Percentiles rank a stretch among this genome's conserved stretches.
Conservation (phyloP, 106 monocot species). For the Phalaenopsis aphrodite region DNA sequence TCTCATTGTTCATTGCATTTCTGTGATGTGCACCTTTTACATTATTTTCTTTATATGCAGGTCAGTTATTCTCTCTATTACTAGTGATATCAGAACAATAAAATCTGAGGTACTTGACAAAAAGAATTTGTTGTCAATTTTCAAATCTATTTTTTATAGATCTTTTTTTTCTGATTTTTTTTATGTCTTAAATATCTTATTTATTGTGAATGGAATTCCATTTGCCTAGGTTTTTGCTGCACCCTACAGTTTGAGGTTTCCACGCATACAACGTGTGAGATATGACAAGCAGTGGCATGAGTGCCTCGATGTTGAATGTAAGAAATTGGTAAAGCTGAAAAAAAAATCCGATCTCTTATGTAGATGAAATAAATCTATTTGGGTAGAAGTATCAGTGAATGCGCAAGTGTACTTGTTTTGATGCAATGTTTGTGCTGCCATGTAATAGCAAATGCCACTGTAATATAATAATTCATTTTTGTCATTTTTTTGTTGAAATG, state of each 20-base stretch:
- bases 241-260: constrained; percentile 94
- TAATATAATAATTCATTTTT: neutral
- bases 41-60: constrained; percentile 35
- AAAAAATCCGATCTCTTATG: neutral
- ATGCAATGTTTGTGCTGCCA: neutral
- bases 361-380: neutral
- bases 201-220: neutral
- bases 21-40: neutral
- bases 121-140: constrained; percentile 5
- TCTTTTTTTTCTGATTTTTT: neutral
- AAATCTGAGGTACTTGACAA: constrained; percentile 74
- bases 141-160: neutral
- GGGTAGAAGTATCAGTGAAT: neutral
- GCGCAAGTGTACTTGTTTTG: neutral
- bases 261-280: constrained; percentile 86
- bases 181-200: neutral
- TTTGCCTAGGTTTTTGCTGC: constrained; percentile 79
- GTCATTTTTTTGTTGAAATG: neutral
- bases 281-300: constrained; percentile 99
- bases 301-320: constrained; percentile 96
- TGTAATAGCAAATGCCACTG: neutral
- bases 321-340: constrained; percentile 13
- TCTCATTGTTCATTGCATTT: neutral
- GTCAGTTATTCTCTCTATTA: constrained; percentile 82
- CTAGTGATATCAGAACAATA: constrained; percentile 93